Base-by-base conservation (phyloP, 2,329 filamentous ascomycete species). In the Apiospora koreana region DNA sequence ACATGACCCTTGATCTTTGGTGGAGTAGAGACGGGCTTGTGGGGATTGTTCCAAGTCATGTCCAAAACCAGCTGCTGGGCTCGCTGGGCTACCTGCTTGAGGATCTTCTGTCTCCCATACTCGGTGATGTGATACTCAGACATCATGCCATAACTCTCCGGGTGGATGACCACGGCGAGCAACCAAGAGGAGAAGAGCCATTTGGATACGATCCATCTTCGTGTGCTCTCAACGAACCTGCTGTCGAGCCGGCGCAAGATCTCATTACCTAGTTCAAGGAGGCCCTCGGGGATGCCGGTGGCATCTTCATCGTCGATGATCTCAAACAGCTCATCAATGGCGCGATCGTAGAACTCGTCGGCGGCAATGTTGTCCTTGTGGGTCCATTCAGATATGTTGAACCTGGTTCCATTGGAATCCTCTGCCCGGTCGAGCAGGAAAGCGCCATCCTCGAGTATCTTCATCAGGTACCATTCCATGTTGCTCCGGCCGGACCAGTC, bases 391-490 rank as follows among this genome's bases (percentile, higher is more conserved):
- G 92, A 91, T 50, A 93, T 84, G 81, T 94, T 91, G 81, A 92
- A 88, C 73, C 92, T 86, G 71, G 91, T 90, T 45, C 91, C 89
- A 72, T 92, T 87, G 76, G 94, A 92, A 77, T 94, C 92, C 80
- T 95, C 93, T 76, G 93, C 91, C 77, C 93, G 91, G 77, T 97
- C 94, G 75, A 98, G 86, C 70, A 98, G 86, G 78, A 98, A 98
- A 48, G 94, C 92, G 74, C 96, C 96, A 76, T 97, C 93, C 81
- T 97, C 94, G 42, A 99, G 88, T 71, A 97, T 94, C 79, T 96
- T 93, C 93, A 97, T 96, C 16, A 99, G 88, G 80, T 95, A 98
- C 82, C 94, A 93, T 82, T 98, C 95, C 86, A 99, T 91, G 73
- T 94, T 96, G 74, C 92, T 89, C 76, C 92, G 94, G 70, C 94